A percentile compares a stretch with the other conserved stretches of the same genome.
phyloP scores from a whole-genome alignment of 768 basidiomycete genomes.

The Macrolepiota albuminosa region DNA sequence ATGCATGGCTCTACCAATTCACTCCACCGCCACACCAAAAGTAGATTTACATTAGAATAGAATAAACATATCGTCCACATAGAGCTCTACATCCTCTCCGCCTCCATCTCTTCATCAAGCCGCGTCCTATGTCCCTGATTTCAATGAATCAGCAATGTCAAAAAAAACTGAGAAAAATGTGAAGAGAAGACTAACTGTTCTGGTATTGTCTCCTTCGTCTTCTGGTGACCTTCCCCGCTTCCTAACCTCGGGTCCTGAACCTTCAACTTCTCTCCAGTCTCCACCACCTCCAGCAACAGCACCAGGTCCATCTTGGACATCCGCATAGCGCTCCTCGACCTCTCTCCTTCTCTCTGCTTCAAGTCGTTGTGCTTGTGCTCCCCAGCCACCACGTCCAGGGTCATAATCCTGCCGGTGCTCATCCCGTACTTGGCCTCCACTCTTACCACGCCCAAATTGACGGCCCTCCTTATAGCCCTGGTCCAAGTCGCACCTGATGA shows the following conservation, averaged over 20 bases:
- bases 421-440: conserved; percentile 95
- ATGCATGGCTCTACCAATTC: background rate
- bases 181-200: conserved; percentile 42
- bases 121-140: conserved; percentile 54
- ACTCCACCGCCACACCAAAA: background rate
- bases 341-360: conserved; percentile 76
- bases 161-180: background rate
- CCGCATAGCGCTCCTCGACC: conserved; percentile 83
- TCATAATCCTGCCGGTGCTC: conserved; percentile 98
- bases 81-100: conserved; percentile 59
- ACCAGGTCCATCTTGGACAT: conserved; percentile 73
- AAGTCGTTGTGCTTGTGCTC: conserved; percentile 73
- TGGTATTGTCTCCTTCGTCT: conserved; percentile 59
- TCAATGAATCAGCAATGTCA: conserved; percentile 1
- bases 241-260: conserved; percentile 28
- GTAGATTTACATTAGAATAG: conserved; percentile 15
- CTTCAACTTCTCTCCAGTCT: conserved; percentile 75
- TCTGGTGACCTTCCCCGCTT: conserved; percentile 78
- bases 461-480: conserved; percentile 94
- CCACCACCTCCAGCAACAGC: conserved; percentile 81
- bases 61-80: conserved; percentile 19
- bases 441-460: conserved; percentile 96
- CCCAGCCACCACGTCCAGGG: conserved; percentile 93
- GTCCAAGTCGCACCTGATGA: conserved; percentile 97
- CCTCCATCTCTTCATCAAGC: conserved; percentile 61